Conservation (phyloP, 345 rosid species). For the Ricinus communis region DNA sequence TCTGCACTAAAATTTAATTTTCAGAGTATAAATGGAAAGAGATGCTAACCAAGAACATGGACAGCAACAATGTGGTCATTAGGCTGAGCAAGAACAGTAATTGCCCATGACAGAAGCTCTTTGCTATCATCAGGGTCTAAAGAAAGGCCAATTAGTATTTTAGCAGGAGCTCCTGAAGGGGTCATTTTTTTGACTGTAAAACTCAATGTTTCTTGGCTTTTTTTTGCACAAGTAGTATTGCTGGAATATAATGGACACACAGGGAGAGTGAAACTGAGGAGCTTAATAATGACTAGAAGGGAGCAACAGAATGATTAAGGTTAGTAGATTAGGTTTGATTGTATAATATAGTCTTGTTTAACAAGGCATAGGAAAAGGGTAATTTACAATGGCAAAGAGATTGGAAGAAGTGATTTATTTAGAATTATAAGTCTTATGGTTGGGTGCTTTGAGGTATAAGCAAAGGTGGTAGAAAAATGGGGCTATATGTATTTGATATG, state of each 20-base stretch:
- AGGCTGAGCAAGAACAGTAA: constrained; percentile 68
- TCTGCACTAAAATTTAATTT: neutral
- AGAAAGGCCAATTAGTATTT: constrained; percentile 71
- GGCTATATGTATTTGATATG: constrained; percentile 39
- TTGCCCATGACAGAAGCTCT: constrained; percentile 79
- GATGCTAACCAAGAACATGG: constrained; percentile 63
- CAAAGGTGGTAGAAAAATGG: constrained; percentile 50
- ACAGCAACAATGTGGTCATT: constrained; percentile 69
- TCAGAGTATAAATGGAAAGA: neutral
- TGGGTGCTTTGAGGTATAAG: constrained; percentile 88
- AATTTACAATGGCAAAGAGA: constrained; percentile 17
- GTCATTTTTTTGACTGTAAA: constrained; percentile 39
- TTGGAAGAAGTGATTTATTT: too few relatives aligned
- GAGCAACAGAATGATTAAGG: constrained; percentile 46
- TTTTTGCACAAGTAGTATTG: neutral
- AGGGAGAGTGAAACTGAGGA: constrained; percentile 10
- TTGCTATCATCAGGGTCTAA: constrained; percentile 57
- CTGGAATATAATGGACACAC: neutral
- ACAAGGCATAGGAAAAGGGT: constrained; percentile 52
- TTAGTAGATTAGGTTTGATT: constrained; percentile 33
- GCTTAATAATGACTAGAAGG: constrained; percentile 16
- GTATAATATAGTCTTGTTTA: constrained; percentile 53
- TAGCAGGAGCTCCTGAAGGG: constrained; percentile 37
- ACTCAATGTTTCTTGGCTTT: neutral
- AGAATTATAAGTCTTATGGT: constrained; percentile 41